These are phyloP conservation scores for Neofusicoccum laricinum DNA, from an alignment of 2,329 filamentous ascomycete species.

Conservation along the genomic window DNA sequence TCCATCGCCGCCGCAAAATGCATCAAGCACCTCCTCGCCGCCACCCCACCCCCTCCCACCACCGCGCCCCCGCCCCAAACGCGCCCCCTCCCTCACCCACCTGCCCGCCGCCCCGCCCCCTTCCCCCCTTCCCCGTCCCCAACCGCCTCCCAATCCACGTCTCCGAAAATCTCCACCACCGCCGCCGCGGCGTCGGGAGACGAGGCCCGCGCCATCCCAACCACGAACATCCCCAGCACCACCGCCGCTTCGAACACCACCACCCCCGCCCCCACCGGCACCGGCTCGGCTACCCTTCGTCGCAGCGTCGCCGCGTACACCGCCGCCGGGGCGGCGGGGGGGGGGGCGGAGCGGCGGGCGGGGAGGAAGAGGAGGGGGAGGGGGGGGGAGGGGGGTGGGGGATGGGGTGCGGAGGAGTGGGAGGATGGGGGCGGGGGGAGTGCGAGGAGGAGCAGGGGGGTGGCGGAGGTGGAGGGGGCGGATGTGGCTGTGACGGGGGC, in stretches of 20 bases:
- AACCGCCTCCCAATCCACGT: neutral
- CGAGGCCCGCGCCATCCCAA: constrained; percentile 37
- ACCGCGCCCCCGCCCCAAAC: constrained; percentile 49
- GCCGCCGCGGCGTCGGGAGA: constrained; percentile 20
- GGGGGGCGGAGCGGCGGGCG: constrained; percentile 49
- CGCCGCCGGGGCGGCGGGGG: constrained; percentile 45
- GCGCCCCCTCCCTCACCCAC: constrained; percentile 26
- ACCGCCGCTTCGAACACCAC: constrained; percentile 52
- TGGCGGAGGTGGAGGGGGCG: neutral
- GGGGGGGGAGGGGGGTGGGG: neutral
- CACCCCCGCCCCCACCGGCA: constrained; percentile 50
- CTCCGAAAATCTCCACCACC: constrained; percentile 24
- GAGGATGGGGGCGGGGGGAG: too few relatives aligned
- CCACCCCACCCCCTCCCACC: constrained; percentile 50
- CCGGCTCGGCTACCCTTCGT: constrained; percentile 51
- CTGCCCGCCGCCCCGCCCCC: neutral
- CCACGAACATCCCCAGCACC: constrained; percentile 52
- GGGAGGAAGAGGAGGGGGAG: constrained; percentile 36
- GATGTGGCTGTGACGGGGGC: too few relatives aligned
- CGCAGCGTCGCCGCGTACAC: constrained; percentile 52
- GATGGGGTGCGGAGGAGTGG: neutral
- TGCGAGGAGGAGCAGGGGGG: too few relatives aligned
- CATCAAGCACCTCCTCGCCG: constrained; percentile 50
- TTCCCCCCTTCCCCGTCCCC: neutral
- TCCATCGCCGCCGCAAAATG: constrained; percentile 54